Evolutionary conservation across 1,284 basidiomycete genomes (phyloP), one percentile per base, ranked within the genome.

Genomic region (Ustilago sp.): DNA sequence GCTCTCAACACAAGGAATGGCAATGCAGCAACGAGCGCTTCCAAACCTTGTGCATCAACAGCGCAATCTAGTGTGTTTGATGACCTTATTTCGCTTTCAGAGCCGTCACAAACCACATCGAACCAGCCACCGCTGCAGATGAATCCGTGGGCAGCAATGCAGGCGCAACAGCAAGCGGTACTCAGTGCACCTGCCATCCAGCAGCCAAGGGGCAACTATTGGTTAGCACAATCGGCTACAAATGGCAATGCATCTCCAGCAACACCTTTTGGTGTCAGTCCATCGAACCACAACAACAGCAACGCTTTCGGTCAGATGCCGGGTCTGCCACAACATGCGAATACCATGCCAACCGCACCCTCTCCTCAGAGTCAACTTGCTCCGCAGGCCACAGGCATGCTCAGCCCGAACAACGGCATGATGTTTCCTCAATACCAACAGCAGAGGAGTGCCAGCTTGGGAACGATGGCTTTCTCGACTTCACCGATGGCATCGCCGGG

Each of bases 1-100:
- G 74, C 67, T 4, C 47, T 73, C 60, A 65, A 72, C n/a, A 17
- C 70, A 36, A 36, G 64, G 17, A 61, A 55, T 15, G 62, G 43
- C 23, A 57, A 28, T 28, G 45, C n/a, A 17, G 41, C 34, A 7
- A 53, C 53, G 31, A 51, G 43, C 11, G 36, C 58, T 31, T 52
- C 68, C 19, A 60, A 63, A 23, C 48, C 65, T n/a, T 11, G 63
- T 1, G 48, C 32, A n/a, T 38, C 69, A 3, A 68, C 59, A 45
- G 61, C 74, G n/a, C 58, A 57, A 39, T 77, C 75, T 32, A 76
- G 72, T 41, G 70, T 80, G 2, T 77, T 80, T 53, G 77, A 80
- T 47, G 79, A 80, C 17, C 63, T 80, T 15, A 63, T 80, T 51
- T 78, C 71, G 32, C 61, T 77, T 19, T 59, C 59, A 4, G 61